Evolutionary conservation across 345 rosid species (phyloP), one percentile per base, ranked within the genome.

Genomic region (Murraya koenigii): DNA sequence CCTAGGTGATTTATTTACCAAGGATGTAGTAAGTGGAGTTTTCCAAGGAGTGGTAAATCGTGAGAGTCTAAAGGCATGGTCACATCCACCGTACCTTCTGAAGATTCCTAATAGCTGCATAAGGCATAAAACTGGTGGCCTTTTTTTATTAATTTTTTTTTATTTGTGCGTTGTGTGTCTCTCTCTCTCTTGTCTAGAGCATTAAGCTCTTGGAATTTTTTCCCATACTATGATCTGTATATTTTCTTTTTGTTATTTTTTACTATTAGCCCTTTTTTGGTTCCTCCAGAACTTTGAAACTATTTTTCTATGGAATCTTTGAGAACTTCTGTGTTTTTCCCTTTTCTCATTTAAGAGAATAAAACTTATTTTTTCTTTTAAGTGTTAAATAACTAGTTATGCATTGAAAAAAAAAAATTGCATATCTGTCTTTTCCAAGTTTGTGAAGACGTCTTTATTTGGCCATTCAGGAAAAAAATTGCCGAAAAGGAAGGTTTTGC

Each of bases 401-500:
- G 36, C 22, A 11, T 56, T 62, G 47, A 44, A 41, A 41, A 41
- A 39, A 41, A 0, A 41, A 10, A 11, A 10, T 13, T 72, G 8
- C 52, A 38, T 26, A 56, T 55, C 35, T 69, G 64, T 35, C 9
- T 62, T 26, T 65, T 52, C 56, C 30, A 63, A 44, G 49, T 44
- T 44, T 66, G 39, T 58, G 30, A 58, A 55, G 30, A 15, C 76
- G 22, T 22, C 72, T 10, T 73, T 38, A 15, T 69, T 74, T 79
- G 61, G 23, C 54, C 60, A 72, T 77, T 69, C 88, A 93, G 97
- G 99, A 90, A 81, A 95, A 88, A 79, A 93, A 95, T 84, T 87
- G 95, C 79, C 88, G 96, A 84, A 93, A 84, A 82, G 99, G 99
- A 77, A 88, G 85, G 82, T 93, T 95, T 82, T 88, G 85, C 82